These are phyloP conservation scores for Phytopythium litorale DNA, from an alignment of 352 stramenopile genomes.

Conservation along the genomic window DNA sequence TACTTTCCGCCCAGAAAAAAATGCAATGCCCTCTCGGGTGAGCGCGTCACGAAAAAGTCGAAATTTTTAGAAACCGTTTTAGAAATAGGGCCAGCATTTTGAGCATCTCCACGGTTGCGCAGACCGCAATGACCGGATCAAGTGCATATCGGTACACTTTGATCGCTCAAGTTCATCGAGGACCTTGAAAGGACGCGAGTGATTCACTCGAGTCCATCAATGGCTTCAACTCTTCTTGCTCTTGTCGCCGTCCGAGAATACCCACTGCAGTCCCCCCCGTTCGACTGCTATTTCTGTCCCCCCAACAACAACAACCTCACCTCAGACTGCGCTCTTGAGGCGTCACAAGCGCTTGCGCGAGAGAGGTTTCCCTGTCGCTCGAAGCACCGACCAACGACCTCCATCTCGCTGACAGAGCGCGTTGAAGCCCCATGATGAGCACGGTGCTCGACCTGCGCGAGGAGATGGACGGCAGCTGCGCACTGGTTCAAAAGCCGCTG, in stretches of 20 bases:
- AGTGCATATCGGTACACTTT: background rate
- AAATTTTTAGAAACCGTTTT: too few relatives aligned
- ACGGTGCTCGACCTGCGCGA: constrained; percentile 41
- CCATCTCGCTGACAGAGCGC: background rate
- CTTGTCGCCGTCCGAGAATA: background rate
- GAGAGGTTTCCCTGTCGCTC: background rate
- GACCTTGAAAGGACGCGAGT: background rate
- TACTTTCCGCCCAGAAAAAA: too few relatives aligned
- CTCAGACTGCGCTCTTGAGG: background rate
- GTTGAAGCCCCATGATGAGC: constrained; percentile 23
- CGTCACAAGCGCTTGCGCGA: background rate
- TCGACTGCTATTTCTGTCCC: background rate
- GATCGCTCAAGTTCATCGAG: background rate
- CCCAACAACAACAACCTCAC: background rate
- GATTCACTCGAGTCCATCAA: background rate
- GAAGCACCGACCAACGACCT: background rate
- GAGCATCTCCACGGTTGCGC: too few relatives aligned
- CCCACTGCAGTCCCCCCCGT: background rate
- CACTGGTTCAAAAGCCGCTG: background rate
- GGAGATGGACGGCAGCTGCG: constrained; percentile 32
- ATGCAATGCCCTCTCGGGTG: too few relatives aligned
- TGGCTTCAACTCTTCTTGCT: too few relatives aligned
- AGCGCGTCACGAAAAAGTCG: too few relatives aligned
- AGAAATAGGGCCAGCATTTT: too few relatives aligned
- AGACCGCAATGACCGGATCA: background rate